phyloP scores from a whole-genome alignment of 345 rosid species.

The Fremontodendron californicum region DNA sequence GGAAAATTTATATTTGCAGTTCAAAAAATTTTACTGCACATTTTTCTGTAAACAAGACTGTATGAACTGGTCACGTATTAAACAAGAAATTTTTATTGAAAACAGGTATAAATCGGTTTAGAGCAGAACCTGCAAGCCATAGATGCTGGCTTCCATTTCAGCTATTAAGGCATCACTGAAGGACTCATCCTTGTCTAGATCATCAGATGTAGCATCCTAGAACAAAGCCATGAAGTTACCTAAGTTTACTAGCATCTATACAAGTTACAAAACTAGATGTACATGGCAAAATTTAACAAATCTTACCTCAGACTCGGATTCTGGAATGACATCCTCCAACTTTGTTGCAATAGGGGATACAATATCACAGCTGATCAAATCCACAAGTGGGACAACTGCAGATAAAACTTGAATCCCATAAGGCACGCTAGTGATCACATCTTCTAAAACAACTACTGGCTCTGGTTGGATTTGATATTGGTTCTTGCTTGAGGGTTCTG shows the following conservation, averaged over 20 bases:
- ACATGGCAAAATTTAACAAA: not conserved
- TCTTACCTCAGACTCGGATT: slow-evolving; percentile 32
- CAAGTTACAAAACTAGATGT: not conserved
- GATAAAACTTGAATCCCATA: slow-evolving; percentile 23
- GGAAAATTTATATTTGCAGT: not conserved
- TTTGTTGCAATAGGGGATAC: slow-evolving; percentile 20
- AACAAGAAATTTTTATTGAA: not conserved
- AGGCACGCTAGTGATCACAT: slow-evolving; percentile 17
- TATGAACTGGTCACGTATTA: not conserved
- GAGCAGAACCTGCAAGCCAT: slow-evolving; percentile 58
- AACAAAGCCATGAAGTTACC: slow-evolving; percentile 7
- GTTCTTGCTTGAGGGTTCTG: slow-evolving; percentile 22
- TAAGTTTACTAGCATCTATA: not conserved
- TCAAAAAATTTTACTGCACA: not conserved
- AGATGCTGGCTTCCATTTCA: slow-evolving; percentile 69
- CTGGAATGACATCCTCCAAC: slow-evolving; percentile 22
- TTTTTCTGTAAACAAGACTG: not conserved
- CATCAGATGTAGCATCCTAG: slow-evolving; percentile 40
- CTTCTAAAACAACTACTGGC: slow-evolving; percentile 15
- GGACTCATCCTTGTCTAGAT: slow-evolving; percentile 28
- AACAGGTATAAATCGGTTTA: not conserved
- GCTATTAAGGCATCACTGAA: slow-evolving; percentile 47
- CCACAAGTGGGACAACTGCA: slow-evolving; percentile 21
- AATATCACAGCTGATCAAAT: slow-evolving; percentile 27
- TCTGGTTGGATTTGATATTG: slow-evolving; percentile 25